Evolutionary conservation across 768 basidiomycete genomes (phyloP).

Genomic region (Termitomyces sp.): DNA sequence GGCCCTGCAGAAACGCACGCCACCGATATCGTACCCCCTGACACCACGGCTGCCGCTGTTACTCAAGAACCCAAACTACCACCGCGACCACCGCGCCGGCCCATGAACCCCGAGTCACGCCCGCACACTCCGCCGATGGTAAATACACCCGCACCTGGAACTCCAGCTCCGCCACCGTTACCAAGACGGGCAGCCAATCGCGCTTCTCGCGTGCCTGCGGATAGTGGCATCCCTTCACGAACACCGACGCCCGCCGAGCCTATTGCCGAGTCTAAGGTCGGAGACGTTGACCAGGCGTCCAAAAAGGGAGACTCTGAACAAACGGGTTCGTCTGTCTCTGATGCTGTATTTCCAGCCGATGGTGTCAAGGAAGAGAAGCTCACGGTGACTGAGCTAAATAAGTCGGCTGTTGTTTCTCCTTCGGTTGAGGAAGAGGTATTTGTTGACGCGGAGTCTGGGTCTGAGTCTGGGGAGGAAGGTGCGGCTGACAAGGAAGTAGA

Average conservation of each 20-base stretch:
- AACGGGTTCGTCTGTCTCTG: background rate
- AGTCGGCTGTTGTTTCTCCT: background rate
- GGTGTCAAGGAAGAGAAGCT: background rate
- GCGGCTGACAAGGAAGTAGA: background rate
- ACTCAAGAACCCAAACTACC: conserved; percentile 12
- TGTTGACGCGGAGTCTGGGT: conserved; percentile 6
- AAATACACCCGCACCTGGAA: conserved; percentile 16
- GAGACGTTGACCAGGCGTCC: background rate
- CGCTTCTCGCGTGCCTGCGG: conserved; percentile 27
- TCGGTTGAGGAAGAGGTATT: conserved; percentile 5
- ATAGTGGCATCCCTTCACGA: conserved; percentile 21
- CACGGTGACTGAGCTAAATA: background rate
- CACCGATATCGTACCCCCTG: background rate
- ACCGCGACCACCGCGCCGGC: conserved; percentile 14
- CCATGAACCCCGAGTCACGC: conserved; percentile 37
- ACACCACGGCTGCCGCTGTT: background rate
- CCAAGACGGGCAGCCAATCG: conserved; percentile 65
- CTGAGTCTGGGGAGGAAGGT: conserved; percentile 3
- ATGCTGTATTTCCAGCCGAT: background rate
- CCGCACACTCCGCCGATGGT: conserved; percentile 32
- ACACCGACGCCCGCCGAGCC: conserved; percentile 21
- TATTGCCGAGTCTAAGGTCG: background rate
- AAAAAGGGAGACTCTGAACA: background rate
- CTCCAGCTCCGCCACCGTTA: conserved; percentile 48
- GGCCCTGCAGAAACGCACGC: background rate